Conservation (phyloP, 2,329 filamentous ascomycete genomes). For the Sclerotinia sclerotiorum region DNA sequence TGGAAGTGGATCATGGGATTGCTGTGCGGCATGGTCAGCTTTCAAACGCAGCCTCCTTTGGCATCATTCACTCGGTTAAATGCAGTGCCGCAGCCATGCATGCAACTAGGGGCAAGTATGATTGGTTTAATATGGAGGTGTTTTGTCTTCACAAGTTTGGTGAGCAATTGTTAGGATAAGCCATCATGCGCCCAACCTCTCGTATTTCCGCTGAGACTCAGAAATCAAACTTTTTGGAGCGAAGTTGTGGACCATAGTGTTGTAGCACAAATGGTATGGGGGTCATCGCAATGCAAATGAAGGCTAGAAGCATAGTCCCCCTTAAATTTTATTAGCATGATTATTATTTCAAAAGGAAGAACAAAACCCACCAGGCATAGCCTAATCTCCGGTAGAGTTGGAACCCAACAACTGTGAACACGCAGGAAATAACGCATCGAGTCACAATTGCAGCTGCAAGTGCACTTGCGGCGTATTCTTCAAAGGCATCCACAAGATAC, state of each 20-base stretch:
- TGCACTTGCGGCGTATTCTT: background rate
- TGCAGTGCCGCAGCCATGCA: too few species aligned
- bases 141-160: background rate
- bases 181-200: background rate
- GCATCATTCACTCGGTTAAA: too few species aligned
- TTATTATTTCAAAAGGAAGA: background rate
- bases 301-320: background rate
- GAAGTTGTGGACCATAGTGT: background rate
- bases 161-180: background rate
- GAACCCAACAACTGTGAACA: background rate
- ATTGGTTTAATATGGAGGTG: too few species aligned
- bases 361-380: background rate
- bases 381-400: background rate
- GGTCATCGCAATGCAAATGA: background rate
- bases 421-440: background rate
- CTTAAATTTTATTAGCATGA: background rate
- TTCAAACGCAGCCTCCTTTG: too few species aligned
- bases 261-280: background rate
- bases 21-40: too few species aligned
- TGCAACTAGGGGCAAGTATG: too few species aligned
- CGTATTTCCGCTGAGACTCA: background rate
- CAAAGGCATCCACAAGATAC: conserved; percentile 5
- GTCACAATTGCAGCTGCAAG: background rate
- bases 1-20: too few species aligned
- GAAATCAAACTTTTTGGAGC: background rate